Percentiles rank a stretch among this genome's conserved stretches.
Conservation (phyloP, 768 basidiomycete genomes). For the Collybia sordida region DNA sequence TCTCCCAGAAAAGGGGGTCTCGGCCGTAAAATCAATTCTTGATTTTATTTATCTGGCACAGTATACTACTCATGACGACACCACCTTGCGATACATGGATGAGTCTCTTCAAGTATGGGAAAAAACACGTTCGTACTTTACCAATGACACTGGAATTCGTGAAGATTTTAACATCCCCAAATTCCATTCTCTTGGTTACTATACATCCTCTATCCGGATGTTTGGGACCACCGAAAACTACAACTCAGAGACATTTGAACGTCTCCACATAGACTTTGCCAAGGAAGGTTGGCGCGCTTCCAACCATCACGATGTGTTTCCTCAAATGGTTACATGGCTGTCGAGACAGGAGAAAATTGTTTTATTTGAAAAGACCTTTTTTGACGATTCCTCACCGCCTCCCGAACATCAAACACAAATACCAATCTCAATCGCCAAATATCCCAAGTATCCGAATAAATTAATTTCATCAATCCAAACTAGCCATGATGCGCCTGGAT, state of each 20-base stretch:
- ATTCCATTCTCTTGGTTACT: conserved; percentile 31
- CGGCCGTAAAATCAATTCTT: conserved; percentile 21
- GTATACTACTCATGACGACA: conserved; percentile 22
- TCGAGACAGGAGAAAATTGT: conserved; percentile 31
- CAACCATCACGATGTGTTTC: conserved; percentile 26
- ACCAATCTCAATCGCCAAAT: conserved; percentile 1
- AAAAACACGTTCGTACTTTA: conserved; percentile 28
- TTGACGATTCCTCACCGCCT: background rate
- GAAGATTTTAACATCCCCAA: conserved; percentile 39
- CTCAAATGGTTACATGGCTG: conserved; percentile 40
- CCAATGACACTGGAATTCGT: conserved; percentile 15
- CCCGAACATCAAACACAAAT: background rate
- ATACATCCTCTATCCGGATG: conserved; percentile 22
- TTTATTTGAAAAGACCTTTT: conserved; percentile 1
- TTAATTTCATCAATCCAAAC: conserved; percentile 9
- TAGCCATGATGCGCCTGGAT: conserved; percentile 15
- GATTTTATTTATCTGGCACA: conserved; percentile 37
- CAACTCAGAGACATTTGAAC: conserved; percentile 33
- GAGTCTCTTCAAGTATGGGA: conserved; percentile 26
- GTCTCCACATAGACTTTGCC: conserved; percentile 41
- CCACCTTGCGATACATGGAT: conserved; percentile 22
- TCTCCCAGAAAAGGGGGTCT: conserved; percentile 15
- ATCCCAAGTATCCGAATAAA: conserved; percentile 12
- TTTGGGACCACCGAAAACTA: conserved; percentile 27
- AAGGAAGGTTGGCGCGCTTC: conserved; percentile 30